Evolutionary conservation across 495 filamentous ascomycete species (phyloP).

Genomic region (Cercophora sp.): DNA sequence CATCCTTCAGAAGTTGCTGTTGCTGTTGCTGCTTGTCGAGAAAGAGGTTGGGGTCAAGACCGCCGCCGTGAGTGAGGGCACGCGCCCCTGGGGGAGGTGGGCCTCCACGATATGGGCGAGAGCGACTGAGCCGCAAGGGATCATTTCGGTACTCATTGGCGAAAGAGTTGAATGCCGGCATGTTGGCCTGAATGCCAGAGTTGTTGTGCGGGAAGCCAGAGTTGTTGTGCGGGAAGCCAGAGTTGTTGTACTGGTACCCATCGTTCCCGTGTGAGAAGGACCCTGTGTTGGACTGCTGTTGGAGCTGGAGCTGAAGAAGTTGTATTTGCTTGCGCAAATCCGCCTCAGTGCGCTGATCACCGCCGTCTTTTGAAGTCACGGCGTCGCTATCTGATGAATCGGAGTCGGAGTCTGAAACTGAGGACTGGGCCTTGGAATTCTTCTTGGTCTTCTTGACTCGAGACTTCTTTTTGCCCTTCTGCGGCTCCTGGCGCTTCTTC

Average conservation of each 20-base stretch:
- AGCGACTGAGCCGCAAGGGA: neutral
- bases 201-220: no score
- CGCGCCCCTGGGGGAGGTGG: conserved; percentile 10
- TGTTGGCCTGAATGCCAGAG: no score
- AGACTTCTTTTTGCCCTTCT: conserved; percentile 39
- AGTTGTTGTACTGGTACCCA: conserved; percentile 10
- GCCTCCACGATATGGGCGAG: neutral
- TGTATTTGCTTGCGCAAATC: conserved; percentile 28
- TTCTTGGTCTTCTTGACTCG: conserved; percentile 25
- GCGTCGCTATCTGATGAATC: conserved; percentile 27
- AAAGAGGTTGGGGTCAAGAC: conserved; percentile 19
- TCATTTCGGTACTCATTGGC: conserved; percentile 7
- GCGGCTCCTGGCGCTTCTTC: conserved; percentile 38
- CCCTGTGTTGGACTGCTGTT: conserved; percentile 18
- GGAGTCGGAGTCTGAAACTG: conserved; percentile 36
- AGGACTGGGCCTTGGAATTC: conserved; percentile 9
- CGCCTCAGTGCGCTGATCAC: conserved; percentile 11
- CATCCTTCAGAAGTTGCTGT: no score
- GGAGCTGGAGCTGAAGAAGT: conserved; percentile 27
- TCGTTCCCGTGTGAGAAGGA: conserved; percentile 5
- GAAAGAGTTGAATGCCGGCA: conserved; percentile 2
- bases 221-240: conserved; percentile 2
- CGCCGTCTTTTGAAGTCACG: conserved; percentile 22
- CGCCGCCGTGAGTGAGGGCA: conserved; percentile 5
- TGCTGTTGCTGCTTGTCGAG: conserved; percentile 43